These are phyloP conservation scores for Cornus florida DNA, from an alignment of 148 eudicot species.

Conservation along the genomic window DNA sequence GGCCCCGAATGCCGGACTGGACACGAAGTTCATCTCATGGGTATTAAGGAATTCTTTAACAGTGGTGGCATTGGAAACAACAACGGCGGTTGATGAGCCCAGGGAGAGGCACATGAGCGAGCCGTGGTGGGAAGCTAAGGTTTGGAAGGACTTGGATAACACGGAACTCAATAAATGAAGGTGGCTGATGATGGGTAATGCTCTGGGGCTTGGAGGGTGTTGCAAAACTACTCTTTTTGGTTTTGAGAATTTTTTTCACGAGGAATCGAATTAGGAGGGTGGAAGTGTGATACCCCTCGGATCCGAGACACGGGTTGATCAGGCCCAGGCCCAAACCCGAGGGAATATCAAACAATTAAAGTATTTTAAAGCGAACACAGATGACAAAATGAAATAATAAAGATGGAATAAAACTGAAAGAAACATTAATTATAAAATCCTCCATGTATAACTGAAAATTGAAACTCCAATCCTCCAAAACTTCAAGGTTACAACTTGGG, in stretches of 20 bases:
- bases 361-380: too few species aligned
- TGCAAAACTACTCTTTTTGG: not conserved
- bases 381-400: too few species aligned
- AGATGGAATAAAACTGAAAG: too few species aligned
- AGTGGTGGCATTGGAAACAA: conserved; percentile 23
- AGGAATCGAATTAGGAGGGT: conserved; percentile 9
- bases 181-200: conserved; percentile 29
- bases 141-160: conserved; percentile 22
- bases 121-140: conserved; percentile 18
- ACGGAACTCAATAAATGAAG: conserved; percentile 21
- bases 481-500: too few species aligned
- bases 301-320: too few species aligned
- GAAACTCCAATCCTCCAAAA: too few species aligned
- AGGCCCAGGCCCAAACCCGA: too few species aligned
- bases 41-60: conserved; percentile 19
- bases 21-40: conserved; percentile 21
- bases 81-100: conserved; percentile 18
- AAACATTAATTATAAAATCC: too few species aligned
- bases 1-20: not conserved
- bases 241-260: not conserved
- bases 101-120: conserved; percentile 25
- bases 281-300: too few species aligned
- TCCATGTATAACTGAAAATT: too few species aligned
- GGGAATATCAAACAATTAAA: too few species aligned
- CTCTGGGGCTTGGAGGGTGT: conserved; percentile 30